A percentile compares a stretch with the other conserved stretches of the same genome.
Conservation (phyloP, 83 land plant species). For the Thuja plicata region DNA sequence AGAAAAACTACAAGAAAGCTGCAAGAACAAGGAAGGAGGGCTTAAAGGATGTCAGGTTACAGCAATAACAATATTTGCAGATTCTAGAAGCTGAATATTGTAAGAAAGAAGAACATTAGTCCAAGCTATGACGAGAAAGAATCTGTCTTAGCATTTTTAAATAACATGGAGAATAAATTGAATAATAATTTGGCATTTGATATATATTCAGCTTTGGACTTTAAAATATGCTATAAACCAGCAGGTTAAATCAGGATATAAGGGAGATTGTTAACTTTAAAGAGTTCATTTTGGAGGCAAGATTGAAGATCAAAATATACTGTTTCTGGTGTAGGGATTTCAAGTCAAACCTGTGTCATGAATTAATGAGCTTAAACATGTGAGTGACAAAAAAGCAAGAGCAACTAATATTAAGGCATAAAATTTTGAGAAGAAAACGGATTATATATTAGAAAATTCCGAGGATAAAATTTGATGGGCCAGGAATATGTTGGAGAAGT, state of each 20-base stretch:
- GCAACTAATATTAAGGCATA: not conserved
- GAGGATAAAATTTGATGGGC: not conserved
- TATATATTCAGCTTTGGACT: not conserved
- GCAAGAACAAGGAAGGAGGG: not conserved
- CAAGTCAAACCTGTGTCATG: not conserved
- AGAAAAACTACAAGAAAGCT: not conserved
- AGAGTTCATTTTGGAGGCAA: not conserved
- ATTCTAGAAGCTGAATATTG: not conserved
- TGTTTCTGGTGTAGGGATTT: not conserved
- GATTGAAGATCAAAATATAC: not conserved
- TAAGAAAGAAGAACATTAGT: not conserved
- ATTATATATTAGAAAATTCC: not conserved
- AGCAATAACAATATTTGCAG: not conserved
- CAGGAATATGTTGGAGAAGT: not conserved
- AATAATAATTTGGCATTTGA: not conserved
- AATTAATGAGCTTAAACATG: not conserved
- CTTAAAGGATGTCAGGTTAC: not conserved
- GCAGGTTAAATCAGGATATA: not conserved
- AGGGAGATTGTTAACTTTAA: not conserved
- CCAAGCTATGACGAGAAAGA: not conserved
- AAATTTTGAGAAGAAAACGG: not conserved
- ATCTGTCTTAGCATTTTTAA: not conserved
- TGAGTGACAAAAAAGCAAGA: not conserved
- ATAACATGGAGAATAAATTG: not conserved
- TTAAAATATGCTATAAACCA: not conserved